Percentiles rank a stretch among this genome's conserved stretches.
These are phyloP conservation scores for Leishmania arabica DNA, from an alignment of 208 protist genomes.

Conservation along the genomic window DNA sequence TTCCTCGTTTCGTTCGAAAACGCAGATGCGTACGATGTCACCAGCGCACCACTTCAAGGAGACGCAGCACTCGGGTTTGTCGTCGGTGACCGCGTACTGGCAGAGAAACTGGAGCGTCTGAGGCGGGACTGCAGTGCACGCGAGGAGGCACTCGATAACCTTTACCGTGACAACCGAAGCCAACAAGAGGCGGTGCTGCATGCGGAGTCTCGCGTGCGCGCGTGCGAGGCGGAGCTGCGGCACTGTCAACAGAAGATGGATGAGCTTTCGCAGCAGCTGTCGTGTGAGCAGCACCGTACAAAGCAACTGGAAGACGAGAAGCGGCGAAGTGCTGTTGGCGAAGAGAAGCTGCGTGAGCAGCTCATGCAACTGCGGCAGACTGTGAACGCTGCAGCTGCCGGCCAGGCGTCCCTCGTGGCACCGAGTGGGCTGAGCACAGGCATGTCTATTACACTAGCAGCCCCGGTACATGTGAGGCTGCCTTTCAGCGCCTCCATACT, in stretches of 20 bases:
- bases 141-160: constrained; percentile 45
- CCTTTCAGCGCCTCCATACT: neutral
- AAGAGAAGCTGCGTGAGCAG: constrained; percentile 24
- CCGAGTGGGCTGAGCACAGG: neutral
- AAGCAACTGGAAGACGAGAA: constrained; percentile 15
- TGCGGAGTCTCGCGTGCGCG: constrained; percentile 17
- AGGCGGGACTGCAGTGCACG: constrained; percentile 32
- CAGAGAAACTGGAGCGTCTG: constrained; percentile 19
- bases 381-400: neutral
- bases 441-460: neutral
- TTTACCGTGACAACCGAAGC: constrained; percentile 43
- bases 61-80: neutral
- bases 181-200: constrained; percentile 35
- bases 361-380: constrained; percentile 18
- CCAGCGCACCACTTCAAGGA: neutral
- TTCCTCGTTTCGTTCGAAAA: neutral
- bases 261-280: constrained; percentile 7
- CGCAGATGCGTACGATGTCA: neutral
- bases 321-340: neutral
- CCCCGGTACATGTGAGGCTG: constrained; percentile 6
- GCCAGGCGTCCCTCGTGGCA: neutral
- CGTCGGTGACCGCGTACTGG: neutral
- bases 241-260: constrained; percentile 9
- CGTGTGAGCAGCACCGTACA: constrained; percentile 10
- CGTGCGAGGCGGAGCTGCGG: constrained; percentile 9